Base-by-base conservation (phyloP, 208 protist genomes). In the Leishmania major region DNA sequence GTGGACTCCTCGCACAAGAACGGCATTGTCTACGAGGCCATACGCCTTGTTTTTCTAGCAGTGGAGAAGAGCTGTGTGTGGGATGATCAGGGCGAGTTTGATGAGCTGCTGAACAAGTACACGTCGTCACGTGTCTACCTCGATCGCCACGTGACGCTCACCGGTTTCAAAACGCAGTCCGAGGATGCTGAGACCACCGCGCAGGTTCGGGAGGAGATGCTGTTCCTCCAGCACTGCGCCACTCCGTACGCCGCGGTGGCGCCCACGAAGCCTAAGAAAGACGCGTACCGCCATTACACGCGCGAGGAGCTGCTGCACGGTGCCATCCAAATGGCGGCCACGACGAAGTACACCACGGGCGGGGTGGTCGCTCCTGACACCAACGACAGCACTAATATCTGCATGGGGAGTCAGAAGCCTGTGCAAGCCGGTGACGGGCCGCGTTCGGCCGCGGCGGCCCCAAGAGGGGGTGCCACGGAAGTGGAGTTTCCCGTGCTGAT, bases 31-130 rank as follows among this genome's bases (percentile, higher is more conserved):
- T 90, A 89, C 79, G 72, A 87, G 51, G 78, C 82, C 64, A 78
- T 93, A 55, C 84, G 81, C 1, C 85, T 93, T 25, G 84, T 84
- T 62, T 85, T 93, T 25, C 70, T 85, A 37, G 85, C 88, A 35
- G 79, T 83, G 40, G 90, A 93, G 76, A 81, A 77, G 55, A 89
- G 89, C 79, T 85, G 80, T 55, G 84, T 93, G 64, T 83, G 84
- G 80, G 90, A 93, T 57, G 90, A 93, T 62, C 90, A 92, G 70
- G 88, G 88, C 47, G 88, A 93, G 81, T 93, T 92, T 59, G 90
- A 93, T 59, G 76, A 76, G 19, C 77, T 93, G 62, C 82, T 93
- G 47, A 84, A 90, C 74, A 80, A 82, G 73, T 91, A 91, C 88
- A 93, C 90, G 40, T 81, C 88, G 1, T 84, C 83, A 11, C 88